Evolutionary conservation across 148 eudicot species (phyloP), one percentile per base, ranked within the genome.

Genomic region (Agrostemma githago): DNA sequence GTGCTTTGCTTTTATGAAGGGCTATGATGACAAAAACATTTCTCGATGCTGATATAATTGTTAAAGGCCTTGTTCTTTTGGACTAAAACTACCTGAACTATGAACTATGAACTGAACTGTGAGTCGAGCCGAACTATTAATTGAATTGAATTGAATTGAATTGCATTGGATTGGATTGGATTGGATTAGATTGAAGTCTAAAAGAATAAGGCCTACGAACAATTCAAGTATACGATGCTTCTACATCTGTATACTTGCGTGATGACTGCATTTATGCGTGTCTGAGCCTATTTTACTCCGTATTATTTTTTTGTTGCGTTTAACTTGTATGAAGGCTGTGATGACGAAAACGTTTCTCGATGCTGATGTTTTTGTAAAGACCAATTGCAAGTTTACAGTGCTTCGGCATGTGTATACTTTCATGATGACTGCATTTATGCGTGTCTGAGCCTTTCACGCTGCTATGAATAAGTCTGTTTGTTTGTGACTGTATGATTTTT

Each of bases 351-450:
- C 72, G 8, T 70, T 70, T 70, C 61, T 34, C 72, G 61, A 70
- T 53, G 61, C 61, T 70, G 72, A 70, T 69, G 15, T 69, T 48
- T 19, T 69, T 69, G 61, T 20, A 40, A 44, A 19, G 79, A 79
- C 67, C 78, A 70, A 70, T 79, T 71, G 71, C 41, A 66, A 66
- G 79, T 80, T 39, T 66, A 46, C 72, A 41, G 38, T 43, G 20
- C 68, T 42, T 62, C 11, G 34, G 72, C 63, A 46, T 68, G 14
- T 65, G 82, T 66, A 15, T 80, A 66, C 76, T 76, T 71, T 76
- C 71, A n/a, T 79, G 82, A 80, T 70, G 82, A 79, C 66, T 2
- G 79, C 59, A 76, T 80, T 80, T 80, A 75, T 80, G 83, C 83
- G 79, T 80, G 83, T 80, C 83, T 80, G 83, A 80, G 83, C 83